Evolutionary conservation across 2,329 filamentous ascomycete genomes (phyloP), one percentile per base, ranked within the genome.

Genomic region (Cercospora sp.): DNA sequence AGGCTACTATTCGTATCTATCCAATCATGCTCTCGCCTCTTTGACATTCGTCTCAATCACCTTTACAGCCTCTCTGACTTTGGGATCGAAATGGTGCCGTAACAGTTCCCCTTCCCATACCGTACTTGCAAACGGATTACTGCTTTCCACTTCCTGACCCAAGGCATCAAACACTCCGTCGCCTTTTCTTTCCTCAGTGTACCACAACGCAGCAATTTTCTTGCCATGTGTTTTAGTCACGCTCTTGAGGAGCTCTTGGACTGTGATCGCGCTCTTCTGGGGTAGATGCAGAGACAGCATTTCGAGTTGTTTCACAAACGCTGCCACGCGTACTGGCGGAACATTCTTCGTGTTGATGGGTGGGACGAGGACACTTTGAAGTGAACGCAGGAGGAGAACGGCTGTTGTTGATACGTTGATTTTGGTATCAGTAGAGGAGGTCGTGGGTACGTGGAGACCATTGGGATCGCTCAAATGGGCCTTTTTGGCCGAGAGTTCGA

Each of bases 341-440:
- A 93, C 86, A 67, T 90, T 85, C 76, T 91, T 87, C 75, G 92
- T 84, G 79, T 91, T 87, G 81, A 90, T 88, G 58, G 88, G 82
- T 0, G 94, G 93, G 0, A 97, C 85, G 21, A 99, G 88, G 34
- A 94, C 88, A 2, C 91, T 90, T 5, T 92, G 91, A 5, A 99
- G 85, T 62, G 92, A 95, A 71, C 94, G 91, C 69, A 98, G 87
- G 63, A 99, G 88, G 28, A 99, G 89, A 18, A 97, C 93, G 2
- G 94, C 95, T 0, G 94, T 97, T 0, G 95, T 99, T 77, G 97
- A 91, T 65, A 97, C 89, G 81, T 99, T 98, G 82, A 99, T 89
- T 79, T 91, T 95, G 78, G 88, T 74, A 57, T 75, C 74, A 34
- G 71, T 65, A 1, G 67, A 69, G 3, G 60, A 79, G 76, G 64